Percentiles rank a stretch among this genome's conserved stretches.
phyloP scores from a whole-genome alignment of 1,284 basidiomycete genomes.

The Neonothopanus nambi region DNA sequence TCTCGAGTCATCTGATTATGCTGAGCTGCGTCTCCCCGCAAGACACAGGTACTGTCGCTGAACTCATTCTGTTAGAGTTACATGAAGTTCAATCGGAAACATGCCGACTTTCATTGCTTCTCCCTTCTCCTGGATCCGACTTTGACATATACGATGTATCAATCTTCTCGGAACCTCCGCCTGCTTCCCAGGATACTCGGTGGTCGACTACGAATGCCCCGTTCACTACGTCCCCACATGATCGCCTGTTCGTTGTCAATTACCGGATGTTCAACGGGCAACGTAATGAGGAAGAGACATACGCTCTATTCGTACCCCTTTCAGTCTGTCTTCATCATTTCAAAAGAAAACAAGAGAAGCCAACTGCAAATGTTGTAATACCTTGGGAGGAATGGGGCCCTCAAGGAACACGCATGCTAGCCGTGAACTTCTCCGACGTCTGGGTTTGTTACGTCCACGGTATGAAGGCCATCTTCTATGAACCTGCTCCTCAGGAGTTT shows the following conservation, averaged over 20 bases:
- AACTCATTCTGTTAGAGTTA: neutral
- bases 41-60: neutral
- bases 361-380: neutral
- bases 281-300: neutral
- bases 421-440: slow-evolving; percentile 7
- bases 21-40: neutral
- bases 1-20: slow-evolving; percentile 12
- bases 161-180: slow-evolving; percentile 8
- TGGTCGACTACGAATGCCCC: neutral
- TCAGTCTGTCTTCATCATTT: slow-evolving; percentile 10
- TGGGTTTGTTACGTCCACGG: slow-evolving; percentile 19
- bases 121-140: neutral
- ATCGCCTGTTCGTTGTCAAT: slow-evolving; percentile 15
- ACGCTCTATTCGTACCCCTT: slow-evolving; percentile 14
- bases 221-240: slow-evolving; percentile 11
- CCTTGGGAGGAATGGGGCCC: slow-evolving; percentile 17
- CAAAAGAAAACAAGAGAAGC: neutral
- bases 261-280: neutral
- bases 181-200: neutral
- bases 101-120: neutral
- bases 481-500: neutral
- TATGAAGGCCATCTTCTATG: slow-evolving; percentile 10
- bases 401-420: slow-evolving; percentile 8
- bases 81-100: neutral
- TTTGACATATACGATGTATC: neutral